Evolutionary conservation across 2,329 filamentous ascomycete genomes (phyloP).

Genomic region (Reticulascus tulasneorum): DNA sequence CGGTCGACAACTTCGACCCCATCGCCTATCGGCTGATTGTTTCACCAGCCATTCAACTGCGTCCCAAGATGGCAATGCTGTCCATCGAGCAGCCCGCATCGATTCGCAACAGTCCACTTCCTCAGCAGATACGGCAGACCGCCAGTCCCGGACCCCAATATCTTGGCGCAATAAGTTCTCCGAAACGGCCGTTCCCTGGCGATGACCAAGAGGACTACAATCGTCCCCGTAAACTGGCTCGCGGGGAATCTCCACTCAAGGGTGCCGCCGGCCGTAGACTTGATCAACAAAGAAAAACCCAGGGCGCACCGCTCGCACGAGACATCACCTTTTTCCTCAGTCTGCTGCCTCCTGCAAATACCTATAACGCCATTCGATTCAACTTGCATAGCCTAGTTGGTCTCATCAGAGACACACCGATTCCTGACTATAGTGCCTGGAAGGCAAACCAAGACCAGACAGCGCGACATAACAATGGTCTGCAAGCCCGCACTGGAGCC

Average conservation of each 20-base stretch:
- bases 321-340: constrained; percentile 62
- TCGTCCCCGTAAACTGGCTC: constrained; percentile 78
- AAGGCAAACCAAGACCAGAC: constrained; percentile 34
- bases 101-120: constrained; percentile 40
- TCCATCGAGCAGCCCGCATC: constrained; percentile 50
- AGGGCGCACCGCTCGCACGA: constrained; percentile 67
- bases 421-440: constrained; percentile 59
- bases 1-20: constrained; percentile 72
- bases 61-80: constrained; percentile 54
- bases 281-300: constrained; percentile 68
- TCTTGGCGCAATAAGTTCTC: constrained; percentile 46
- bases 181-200: constrained; percentile 56
- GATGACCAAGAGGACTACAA: constrained; percentile 72
- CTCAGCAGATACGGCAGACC: constrained; percentile 23
- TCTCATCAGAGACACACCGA: constrained; percentile 63
- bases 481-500: constrained; percentile 26
- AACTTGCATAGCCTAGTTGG: constrained; percentile 68
- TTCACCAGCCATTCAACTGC: constrained; percentile 74
- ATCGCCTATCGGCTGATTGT: constrained; percentile 77
- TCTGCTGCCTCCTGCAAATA: constrained; percentile 68
- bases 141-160: constrained; percentile 46
- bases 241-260: constrained; percentile 91
- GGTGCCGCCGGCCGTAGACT: constrained; percentile 81
- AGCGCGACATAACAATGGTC: constrained; percentile 25
- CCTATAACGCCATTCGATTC: constrained; percentile 69